Conservation (phyloP, 345 rosid species). For the Arabidopsis arenosa region DNA sequence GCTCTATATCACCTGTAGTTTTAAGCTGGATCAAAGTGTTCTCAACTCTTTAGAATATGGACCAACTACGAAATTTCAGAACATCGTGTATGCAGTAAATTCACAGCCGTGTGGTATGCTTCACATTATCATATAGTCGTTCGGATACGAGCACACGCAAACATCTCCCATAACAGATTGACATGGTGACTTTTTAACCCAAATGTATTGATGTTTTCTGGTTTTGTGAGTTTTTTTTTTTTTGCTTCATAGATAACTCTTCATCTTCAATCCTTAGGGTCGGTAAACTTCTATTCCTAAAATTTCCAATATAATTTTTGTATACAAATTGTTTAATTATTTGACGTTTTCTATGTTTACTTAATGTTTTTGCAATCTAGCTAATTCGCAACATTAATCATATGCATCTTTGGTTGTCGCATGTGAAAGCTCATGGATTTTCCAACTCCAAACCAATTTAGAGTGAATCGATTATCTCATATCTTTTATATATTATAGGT, state of each 20-base stretch:
- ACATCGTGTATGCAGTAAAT: too few species aligned
- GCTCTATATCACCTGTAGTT: too few species aligned
- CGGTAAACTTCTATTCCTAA: constrained; percentile 8
- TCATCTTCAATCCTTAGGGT: not conserved
- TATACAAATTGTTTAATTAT: not conserved
- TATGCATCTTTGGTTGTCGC: not conserved
- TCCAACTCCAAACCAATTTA: not conserved
- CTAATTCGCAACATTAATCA: not conserved
- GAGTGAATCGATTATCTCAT: not conserved
- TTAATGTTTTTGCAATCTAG: not conserved
- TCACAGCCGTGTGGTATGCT: not conserved
- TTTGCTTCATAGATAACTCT: not conserved
- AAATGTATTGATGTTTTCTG: not conserved
- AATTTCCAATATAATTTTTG: not conserved
- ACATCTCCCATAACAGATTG: too few species aligned
- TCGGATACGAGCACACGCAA: not conserved
- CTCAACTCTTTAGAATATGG: constrained; percentile 6
- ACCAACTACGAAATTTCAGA: not conserved
- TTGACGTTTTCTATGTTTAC: not conserved
- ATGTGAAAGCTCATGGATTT: not conserved
- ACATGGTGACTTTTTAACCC: not conserved
- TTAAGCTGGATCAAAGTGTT: constrained; percentile 12
- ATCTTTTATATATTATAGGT: not conserved
- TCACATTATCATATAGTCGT: not conserved
- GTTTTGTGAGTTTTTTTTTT: not conserved